Conservation (phyloP, 345 rosid genomes). For the Moricandia moricandioides region DNA sequence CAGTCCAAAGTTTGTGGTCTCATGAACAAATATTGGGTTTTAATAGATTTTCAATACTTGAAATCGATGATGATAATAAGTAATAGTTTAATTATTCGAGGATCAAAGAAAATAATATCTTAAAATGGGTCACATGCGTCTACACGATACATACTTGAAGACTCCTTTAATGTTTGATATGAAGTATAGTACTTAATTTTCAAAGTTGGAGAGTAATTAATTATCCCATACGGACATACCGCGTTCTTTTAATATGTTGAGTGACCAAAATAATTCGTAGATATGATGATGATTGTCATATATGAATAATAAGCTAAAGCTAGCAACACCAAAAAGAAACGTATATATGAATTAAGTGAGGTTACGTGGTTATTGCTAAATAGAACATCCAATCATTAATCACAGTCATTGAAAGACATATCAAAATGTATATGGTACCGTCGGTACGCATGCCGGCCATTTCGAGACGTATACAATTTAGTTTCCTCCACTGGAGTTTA, state of each 20-base stretch:
- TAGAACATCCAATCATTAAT: neutral
- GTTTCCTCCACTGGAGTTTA: slow-evolving; percentile 22
- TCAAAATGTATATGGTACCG: neutral
- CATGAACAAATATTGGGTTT: slow-evolving; percentile 28
- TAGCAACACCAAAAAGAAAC: neutral
- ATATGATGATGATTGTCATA: neutral
- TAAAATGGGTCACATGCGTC: neutral
- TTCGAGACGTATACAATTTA: slow-evolving; percentile 32
- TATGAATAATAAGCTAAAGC: neutral
- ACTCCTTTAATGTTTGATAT: neutral
- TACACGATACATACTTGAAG: neutral
- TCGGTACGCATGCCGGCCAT: slow-evolving; percentile 32
- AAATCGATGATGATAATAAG: neutral
- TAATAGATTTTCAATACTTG: slow-evolving; percentile 12
- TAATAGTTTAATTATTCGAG: slow-evolving; percentile 9
- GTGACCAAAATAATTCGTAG: neutral
- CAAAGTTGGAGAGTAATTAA: neutral
- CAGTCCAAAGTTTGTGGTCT: slow-evolving; percentile 30
- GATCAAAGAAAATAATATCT: slow-evolving; percentile 17
- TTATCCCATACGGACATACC: neutral
- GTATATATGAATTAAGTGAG: neutral
- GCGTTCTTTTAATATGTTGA: neutral
- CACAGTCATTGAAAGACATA: neutral
- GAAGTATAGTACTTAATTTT: neutral
- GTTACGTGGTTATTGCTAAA: slow-evolving; percentile 7